Percentiles rank a stretch among this genome's conserved stretches.
Evolutionary conservation across 352 stramenopile genomes (phyloP).

Genomic region (Phytopythium ostracodes): DNA sequence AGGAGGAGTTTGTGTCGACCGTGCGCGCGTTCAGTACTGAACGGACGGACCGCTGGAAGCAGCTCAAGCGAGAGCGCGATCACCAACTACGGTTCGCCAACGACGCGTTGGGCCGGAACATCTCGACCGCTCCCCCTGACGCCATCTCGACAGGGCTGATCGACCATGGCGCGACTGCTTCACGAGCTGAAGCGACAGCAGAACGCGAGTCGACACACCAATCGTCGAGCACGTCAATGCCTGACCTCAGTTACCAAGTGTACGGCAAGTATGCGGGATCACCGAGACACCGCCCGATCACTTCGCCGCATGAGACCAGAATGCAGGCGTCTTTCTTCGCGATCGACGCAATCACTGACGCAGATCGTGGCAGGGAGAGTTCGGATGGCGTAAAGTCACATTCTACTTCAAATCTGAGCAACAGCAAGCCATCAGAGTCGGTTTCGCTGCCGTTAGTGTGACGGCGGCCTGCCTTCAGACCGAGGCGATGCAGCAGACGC

Average conservation of each 20-base stretch:
- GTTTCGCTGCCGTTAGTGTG: slow-evolving; percentile 1
- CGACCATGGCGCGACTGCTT: not conserved
- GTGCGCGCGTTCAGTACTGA: slow-evolving; percentile 44
- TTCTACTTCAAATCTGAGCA: not conserved
- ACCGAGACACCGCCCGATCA: not conserved
- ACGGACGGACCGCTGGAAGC: slow-evolving; percentile 42
- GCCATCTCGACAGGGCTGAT: not conserved
- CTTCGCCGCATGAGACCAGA: not conserved
- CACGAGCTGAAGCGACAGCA: not conserved
- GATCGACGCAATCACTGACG: not conserved
- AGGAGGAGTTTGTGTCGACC: slow-evolving; percentile 59
- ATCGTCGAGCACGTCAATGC: not conserved
- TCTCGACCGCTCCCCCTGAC: slow-evolving; percentile 20
- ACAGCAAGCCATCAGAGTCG: not conserved
- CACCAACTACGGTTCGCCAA: slow-evolving; percentile 31
- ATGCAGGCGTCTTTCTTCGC: slow-evolving; percentile 5
- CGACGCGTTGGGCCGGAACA: slow-evolving; percentile 29
- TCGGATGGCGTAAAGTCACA: not conserved
- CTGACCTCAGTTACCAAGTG: not conserved
- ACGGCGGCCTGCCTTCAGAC: not conserved
- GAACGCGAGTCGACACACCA: not conserved
- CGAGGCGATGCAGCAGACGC: not conserved
- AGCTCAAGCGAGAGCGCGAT: slow-evolving; percentile 42
- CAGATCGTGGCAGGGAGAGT: not conserved
- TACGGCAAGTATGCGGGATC: not conserved